phyloP scores from a whole-genome alignment of 352 stramenopile species.

The Globisporangium alternatum region DNA sequence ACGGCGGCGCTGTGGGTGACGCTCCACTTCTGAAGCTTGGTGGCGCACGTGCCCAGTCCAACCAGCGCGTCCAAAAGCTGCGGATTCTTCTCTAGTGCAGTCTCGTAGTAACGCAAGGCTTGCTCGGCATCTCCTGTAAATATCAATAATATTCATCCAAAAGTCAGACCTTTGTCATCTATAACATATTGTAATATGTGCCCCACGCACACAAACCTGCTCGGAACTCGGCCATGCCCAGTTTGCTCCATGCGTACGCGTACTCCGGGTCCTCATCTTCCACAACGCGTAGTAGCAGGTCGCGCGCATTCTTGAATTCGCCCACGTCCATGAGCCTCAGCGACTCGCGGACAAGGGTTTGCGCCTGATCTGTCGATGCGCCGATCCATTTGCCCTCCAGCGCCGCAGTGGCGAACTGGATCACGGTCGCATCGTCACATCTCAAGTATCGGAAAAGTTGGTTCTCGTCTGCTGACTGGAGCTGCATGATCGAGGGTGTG shows the following conservation, averaged over 20 bases:
- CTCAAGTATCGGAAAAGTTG: slow-evolving; percentile 62
- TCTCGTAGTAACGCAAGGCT: slow-evolving; percentile 58
- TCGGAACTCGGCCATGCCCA: slow-evolving; percentile 63
- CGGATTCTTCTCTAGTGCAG: slow-evolving; percentile 64
- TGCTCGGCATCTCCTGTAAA: slow-evolving; percentile 43
- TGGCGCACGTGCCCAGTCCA: slow-evolving; percentile 72
- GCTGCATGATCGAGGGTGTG: slow-evolving; percentile 64
- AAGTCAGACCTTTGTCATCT: neutral
- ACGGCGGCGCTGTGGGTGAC: slow-evolving; percentile 53
- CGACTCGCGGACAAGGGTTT: slow-evolving; percentile 36
- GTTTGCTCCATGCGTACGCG: slow-evolving; percentile 74
- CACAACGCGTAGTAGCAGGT: slow-evolving; percentile 47
- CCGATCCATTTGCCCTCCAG: slow-evolving; percentile 74
- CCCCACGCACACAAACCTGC: slow-evolving; percentile 29
- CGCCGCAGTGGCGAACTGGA: slow-evolving; percentile 67
- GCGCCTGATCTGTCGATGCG: slow-evolving; percentile 44
- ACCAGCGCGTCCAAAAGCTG: slow-evolving; percentile 66
- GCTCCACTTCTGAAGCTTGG: slow-evolving; percentile 59
- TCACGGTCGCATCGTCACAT: slow-evolving; percentile 61
- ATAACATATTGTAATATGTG: neutral
- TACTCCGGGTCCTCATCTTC: slow-evolving; percentile 41
- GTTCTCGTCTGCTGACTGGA: slow-evolving; percentile 66
- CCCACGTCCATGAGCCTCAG: slow-evolving; percentile 42
- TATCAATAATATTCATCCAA: neutral
- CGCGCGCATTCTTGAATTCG: slow-evolving; percentile 36